Evolutionary conservation across 495 filamentous ascomycete genomes (phyloP), one percentile per base, ranked within the genome.

Genomic region (Clohesyomyces aquaticus): DNA sequence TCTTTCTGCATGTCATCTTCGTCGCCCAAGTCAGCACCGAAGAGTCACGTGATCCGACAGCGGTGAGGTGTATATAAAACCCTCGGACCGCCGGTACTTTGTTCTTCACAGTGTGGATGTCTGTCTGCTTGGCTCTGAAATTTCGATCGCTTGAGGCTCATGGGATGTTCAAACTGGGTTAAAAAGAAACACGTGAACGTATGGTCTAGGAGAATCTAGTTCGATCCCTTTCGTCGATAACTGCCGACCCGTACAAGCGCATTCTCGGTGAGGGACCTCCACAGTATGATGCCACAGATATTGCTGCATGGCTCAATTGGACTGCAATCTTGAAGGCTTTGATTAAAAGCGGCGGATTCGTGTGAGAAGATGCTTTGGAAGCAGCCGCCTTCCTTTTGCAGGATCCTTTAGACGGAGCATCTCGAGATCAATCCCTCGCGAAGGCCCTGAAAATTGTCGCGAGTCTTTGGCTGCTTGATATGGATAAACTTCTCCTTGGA

Each of bases 361-460:
- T 47, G 8, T 47, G 8, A n/a, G 19, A n/a, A 6, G 43, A 47
- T 47, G 43, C 43, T 47, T 47, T 47, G 43, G 43, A 47, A n/a
- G 43, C 43, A 9, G n/a, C 43, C 19, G 43, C 43, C 43, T 47
- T 47, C 43, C 43, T 47, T 47, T n/a, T 47, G 8, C 8, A 47
- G 8, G 8, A 47, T n/a, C 8, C 43, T n/a, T 6, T 47, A n/a
- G 43, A n/a, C 43, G 8, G 19, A 6, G 8, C 43, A 6, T n/a
- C 8, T 9, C 43, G n/a, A 47, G 8, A 47, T 9, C 8, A 47
- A n/a, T 4, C n/a, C 8, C 8, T 47, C 43, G 43, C 43, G 43
- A 47, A 47, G 43, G 43, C 43, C 19, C 43, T 47, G 43, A 6
- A 47, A n/a, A 47, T n/a, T 47, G 43, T n/a, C 19, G 43, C 43